Base-by-base conservation (phyloP, 371 early-diverging fungal species). In the Sporodiniella umbellata region DNA sequence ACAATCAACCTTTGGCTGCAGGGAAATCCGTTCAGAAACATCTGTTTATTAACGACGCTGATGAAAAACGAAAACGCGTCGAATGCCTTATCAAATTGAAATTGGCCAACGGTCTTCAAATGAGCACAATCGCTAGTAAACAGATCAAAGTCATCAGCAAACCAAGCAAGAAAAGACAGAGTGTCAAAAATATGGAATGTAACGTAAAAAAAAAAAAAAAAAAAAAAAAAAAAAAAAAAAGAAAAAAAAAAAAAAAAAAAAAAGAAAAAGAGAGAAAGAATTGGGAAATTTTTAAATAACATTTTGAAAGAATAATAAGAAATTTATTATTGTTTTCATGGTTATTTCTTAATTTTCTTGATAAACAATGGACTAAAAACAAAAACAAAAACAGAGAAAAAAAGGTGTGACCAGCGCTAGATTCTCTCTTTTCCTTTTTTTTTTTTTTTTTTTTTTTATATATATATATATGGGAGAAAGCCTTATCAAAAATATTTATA, bases 61-160 rank as follows among this genome's bases (percentile, higher is more conserved):
- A 89, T 54, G 85, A 81, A 52, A 85, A 87, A 61, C 78, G 83
- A 53, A 88, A 86, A 54, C 76, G 71, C 31, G 85, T 89, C 0
- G 75, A 85, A 25, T 79, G 86, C 25, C 60, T 74, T 21, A 83
- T 86, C 18, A 70, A 75, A 14, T 62, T 87, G 48, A 72, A 79
- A 48, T 70, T 81, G 58, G 70, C 81, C 10, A 61, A 80, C 42
- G 78, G 79, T 43, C 30, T 76, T 38, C 59, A 80, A 51, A 52
- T 85, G 23, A 79, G 79, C 17, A 73, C 76, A 10, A 83, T 88
- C 58, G 73, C 75, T 21, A 82, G 83, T 45, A 78, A 75, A 47
- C 79, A 81, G 14, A 83, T 88, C 56, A 86, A 85, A 53, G 87
- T 88, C 19, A 88, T 88, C 47, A 83, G 84, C 58, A 88, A 88